These are phyloP conservation scores for Hortaea sp. DNA, from an alignment of 2,329 filamentous ascomycete genomes.

Conservation along the genomic window DNA sequence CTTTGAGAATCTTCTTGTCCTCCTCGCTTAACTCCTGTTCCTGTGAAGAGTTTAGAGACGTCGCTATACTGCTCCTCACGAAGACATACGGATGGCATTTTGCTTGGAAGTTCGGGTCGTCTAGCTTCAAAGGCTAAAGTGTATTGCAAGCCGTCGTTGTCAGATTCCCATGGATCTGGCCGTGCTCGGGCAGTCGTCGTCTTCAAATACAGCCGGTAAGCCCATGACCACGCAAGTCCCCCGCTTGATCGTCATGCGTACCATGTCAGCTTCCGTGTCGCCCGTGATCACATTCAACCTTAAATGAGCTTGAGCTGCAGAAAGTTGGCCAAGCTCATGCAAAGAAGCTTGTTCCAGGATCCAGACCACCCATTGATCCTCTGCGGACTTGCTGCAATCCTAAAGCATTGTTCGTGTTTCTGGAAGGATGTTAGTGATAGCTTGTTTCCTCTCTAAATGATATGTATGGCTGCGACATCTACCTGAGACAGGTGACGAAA, in stretches of 20 bases:
- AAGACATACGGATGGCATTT: slow-evolving; percentile 2
- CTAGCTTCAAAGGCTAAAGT: too few species aligned
- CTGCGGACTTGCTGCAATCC: too few species aligned
- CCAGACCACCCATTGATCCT: too few species aligned
- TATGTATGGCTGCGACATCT: too few species aligned
- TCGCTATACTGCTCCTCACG: background rate
- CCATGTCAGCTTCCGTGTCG: background rate
- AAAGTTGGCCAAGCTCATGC: background rate
- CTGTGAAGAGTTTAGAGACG: background rate
- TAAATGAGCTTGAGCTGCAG: background rate
- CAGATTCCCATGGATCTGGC: background rate
- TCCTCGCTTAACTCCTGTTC: slow-evolving; percentile 2
- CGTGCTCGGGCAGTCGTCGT: background rate
- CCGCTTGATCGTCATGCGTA: background rate
- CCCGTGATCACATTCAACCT: background rate
- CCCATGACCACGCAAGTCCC: background rate
- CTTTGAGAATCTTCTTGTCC: slow-evolving; percentile 16
- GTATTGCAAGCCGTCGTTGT: too few species aligned
- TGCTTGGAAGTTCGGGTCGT: background rate
- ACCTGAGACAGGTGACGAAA: too few species aligned
- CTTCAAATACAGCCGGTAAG: background rate
- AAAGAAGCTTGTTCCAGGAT: too few species aligned
- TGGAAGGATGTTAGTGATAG: too few species aligned
- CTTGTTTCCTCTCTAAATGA: too few species aligned
- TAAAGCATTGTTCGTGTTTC: too few species aligned